phyloP scores from a whole-genome alignment of 2,329 filamentous ascomycete species.

The Cytospora leucostoma region DNA sequence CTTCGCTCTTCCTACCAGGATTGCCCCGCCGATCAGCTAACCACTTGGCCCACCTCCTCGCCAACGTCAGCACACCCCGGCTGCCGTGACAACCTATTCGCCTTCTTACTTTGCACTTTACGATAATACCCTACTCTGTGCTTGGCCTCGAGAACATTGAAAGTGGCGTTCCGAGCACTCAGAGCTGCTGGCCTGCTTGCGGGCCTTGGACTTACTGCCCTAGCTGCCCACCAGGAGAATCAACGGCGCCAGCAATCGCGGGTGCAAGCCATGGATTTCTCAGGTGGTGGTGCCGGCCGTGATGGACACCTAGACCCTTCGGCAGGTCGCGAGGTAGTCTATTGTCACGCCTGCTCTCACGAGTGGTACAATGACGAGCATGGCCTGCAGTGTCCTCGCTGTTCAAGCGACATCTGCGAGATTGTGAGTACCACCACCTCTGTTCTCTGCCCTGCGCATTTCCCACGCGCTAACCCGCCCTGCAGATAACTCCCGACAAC shows the following conservation, averaged over 20 bases:
- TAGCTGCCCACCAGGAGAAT: slow-evolving; percentile 55
- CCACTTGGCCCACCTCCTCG: not conserved
- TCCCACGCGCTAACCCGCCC: slow-evolving; percentile 26
- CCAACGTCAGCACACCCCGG: slow-evolving; percentile 11
- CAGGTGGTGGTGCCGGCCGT: slow-evolving; percentile 2
- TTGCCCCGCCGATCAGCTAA: slow-evolving; percentile 10
- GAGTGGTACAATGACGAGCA: slow-evolving; percentile 79
- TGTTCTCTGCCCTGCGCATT: not conserved
- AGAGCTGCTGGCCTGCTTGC: slow-evolving; percentile 57
- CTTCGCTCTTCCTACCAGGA: not conserved
- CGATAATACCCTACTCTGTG: not conserved
- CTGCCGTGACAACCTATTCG: slow-evolving; percentile 1
- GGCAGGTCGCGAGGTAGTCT: slow-evolving; percentile 70
- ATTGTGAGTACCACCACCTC: slow-evolving; percentile 62
- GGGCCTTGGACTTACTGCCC: slow-evolving; percentile 59
- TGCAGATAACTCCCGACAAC: slow-evolving; percentile 55
- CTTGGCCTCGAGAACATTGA: slow-evolving; percentile 35
- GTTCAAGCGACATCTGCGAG: slow-evolving; percentile 77
- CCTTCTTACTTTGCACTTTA: slow-evolving; percentile 3
- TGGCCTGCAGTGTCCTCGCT: slow-evolving; percentile 73
- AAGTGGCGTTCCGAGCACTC: slow-evolving; percentile 58
- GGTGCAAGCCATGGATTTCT: slow-evolving; percentile 35
- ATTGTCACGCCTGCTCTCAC: slow-evolving; percentile 77
- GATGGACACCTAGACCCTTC: slow-evolving; percentile 51
- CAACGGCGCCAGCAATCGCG: slow-evolving; percentile 46